A percentile compares a stretch with the other conserved stretches of the same genome.
These are phyloP conservation scores for Aureobasidium sp. DNA, from an alignment of 2,329 filamentous ascomycete species.

Conservation along the genomic window DNA sequence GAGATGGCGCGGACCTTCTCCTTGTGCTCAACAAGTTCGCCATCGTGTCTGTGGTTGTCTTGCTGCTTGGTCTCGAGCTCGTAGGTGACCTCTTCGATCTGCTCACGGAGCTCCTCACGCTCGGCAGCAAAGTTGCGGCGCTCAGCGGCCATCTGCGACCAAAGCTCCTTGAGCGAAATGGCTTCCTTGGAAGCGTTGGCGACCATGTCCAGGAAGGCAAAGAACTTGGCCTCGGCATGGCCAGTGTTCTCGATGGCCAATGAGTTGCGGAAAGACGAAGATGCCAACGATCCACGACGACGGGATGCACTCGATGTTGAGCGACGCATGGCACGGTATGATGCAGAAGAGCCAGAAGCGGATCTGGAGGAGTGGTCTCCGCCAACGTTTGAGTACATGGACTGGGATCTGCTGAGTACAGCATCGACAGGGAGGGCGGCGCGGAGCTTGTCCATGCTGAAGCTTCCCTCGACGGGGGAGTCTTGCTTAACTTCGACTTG, in stretches of 20 bases:
- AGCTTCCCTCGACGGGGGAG: not conserved
- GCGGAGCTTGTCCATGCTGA: slow-evolving; percentile 12
- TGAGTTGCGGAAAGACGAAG: slow-evolving; percentile 24
- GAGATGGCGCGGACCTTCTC: slow-evolving; percentile 24
- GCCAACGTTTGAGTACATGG: slow-evolving; percentile 4
- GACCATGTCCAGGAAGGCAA: slow-evolving; percentile 28
- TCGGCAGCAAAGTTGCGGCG: slow-evolving; percentile 25
- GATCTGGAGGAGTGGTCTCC: not conserved
- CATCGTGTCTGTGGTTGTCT: slow-evolving; percentile 18
- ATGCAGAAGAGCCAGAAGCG: not conserved
- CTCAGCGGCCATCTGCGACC: slow-evolving; percentile 25
- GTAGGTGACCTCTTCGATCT: slow-evolving; percentile 25
- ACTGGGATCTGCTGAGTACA: slow-evolving; percentile 9
- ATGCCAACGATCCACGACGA: slow-evolving; percentile 22
- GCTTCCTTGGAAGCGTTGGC: slow-evolving; percentile 26
- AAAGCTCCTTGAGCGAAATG: slow-evolving; percentile 26
- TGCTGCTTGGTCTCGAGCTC: slow-evolving; percentile 24
- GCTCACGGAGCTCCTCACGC: slow-evolving; percentile 25
- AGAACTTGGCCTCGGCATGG: slow-evolving; percentile 29
- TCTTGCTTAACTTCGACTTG: slow-evolving; percentile 3
- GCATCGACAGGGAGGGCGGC: slow-evolving; percentile 11
- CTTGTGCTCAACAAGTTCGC: slow-evolving; percentile 24
- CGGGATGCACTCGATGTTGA: slow-evolving; percentile 7
- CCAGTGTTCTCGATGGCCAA: slow-evolving; percentile 25
- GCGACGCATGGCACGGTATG: not conserved